Base-by-base conservation (phyloP, 2,329 filamentous ascomycete genomes). In the Malbranchea zuffiana region DNA sequence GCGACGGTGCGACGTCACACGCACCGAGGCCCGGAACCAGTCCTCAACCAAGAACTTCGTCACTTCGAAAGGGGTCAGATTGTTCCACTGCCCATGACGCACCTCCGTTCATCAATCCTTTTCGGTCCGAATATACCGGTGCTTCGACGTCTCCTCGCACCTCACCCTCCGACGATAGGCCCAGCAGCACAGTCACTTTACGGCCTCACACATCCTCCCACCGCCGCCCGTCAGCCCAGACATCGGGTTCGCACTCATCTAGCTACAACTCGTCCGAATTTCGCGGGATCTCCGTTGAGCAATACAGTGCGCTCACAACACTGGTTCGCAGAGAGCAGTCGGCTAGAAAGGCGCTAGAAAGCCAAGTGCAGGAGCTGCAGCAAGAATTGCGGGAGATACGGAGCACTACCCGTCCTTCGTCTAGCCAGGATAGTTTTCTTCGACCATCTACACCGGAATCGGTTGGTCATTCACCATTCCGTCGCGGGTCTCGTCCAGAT, bases 301-400 rank as follows among this genome's bases (percentile, higher is more conserved):
- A 67, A 37, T 67, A 67, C 44, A 65, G 61, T 39, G 59, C 61
- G 0, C 51, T 68, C 2, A 57, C 66, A 18, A 64, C 58, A 8
- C 53, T 68, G 1, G 54, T 69, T 8, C 57, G 62, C 4, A 53
- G 63, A 32, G 66, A 69, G 43, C 63, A 67, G 43, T 57, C 55
- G 4, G 65, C 66, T 2, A 62, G 66, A 19, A 55, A 61, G 24
- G 55, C 54, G 15, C 52, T 69, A 1, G 66, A 68, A 45, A 50
- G 50, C 21, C 62, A 69, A 45, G 54, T 68, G 3, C 47, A 55
- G 5, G 46, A 54, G 21, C 49, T 69, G 4, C 61, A 63, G 26
- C 56, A 60, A 27, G 61, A 66, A 30, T 46, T 63, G 17, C 51
- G 56, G 19, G 51, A 55, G 12, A 46, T 65, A 4, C 54, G 59